These are phyloP conservation scores for Botrytis galanthina DNA, from an alignment of 2,329 filamentous ascomycete genomes.

Conservation along the genomic window DNA sequence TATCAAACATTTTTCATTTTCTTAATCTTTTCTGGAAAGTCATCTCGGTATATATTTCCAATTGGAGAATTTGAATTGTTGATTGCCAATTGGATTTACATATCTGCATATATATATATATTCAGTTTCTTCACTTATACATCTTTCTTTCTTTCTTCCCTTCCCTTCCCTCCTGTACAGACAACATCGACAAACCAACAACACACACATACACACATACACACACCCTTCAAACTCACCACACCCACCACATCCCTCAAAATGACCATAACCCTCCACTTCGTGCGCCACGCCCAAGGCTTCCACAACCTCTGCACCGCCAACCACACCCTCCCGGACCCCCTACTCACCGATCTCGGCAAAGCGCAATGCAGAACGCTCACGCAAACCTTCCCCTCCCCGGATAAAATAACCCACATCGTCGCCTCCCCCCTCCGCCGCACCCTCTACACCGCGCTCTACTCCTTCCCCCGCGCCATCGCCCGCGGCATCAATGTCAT, in stretches of 20 bases:
- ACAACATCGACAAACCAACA: not conserved
- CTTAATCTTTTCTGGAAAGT: not conserved
- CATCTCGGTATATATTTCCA: not conserved
- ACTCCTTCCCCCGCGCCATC: constrained; percentile 61
- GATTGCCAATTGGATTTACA: not conserved
- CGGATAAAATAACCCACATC: constrained; percentile 64
- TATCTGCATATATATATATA: not conserved
- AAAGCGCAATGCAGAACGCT: constrained; percentile 70
- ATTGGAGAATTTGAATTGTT: not conserved
- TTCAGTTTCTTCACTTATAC: not conserved
- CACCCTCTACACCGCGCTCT: constrained; percentile 74
- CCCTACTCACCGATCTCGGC: constrained; percentile 73
- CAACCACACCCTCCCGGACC: constrained; percentile 74
- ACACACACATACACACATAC: not conserved
- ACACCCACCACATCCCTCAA: not conserved
- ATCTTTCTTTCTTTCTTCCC: not conserved
- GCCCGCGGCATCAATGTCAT: constrained; percentile 47
- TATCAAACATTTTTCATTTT: not conserved
- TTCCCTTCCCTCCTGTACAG: not conserved
- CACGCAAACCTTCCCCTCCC: constrained; percentile 60
- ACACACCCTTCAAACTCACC: not conserved
- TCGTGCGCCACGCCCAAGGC: constrained; percentile 74
- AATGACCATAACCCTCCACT: constrained; percentile 50
- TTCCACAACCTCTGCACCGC: constrained; percentile 72
- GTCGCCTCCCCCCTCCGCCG: constrained; percentile 77